These are phyloP conservation scores for Raddia guianensis DNA, from an alignment of 176 grass and related monocot genomes.

Conservation along the genomic window DNA sequence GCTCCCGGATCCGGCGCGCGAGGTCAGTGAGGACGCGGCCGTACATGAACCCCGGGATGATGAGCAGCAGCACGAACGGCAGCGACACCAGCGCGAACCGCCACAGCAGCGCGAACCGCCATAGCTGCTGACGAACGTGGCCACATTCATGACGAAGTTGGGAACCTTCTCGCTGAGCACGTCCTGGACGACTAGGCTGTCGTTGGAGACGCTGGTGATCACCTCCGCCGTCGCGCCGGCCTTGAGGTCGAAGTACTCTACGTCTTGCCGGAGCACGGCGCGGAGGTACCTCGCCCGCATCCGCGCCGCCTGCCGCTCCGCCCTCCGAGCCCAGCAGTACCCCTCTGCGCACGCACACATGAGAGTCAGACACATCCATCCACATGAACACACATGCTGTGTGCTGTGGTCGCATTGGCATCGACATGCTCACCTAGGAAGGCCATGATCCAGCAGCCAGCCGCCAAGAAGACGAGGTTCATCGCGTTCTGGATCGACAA, in stretches of 20 bases:
- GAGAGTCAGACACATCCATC: background rate
- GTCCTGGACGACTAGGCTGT: constrained; percentile 92
- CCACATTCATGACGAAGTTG: constrained; percentile 89
- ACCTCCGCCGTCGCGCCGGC: constrained; percentile 67
- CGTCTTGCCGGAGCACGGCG: constrained; percentile 80
- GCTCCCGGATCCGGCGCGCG: constrained; percentile 68
- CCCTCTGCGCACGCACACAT: constrained; percentile 52
- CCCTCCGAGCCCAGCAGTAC: constrained; percentile 80
- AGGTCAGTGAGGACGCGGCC: constrained; percentile 78
- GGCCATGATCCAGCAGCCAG: constrained; percentile 55
- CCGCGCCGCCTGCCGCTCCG: constrained; percentile 70
- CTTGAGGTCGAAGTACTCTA: constrained; percentile 91
- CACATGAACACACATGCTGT: background rate
- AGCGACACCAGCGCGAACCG: constrained; percentile 70
- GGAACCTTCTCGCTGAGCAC: constrained; percentile 90
- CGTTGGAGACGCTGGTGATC: constrained; percentile 93
- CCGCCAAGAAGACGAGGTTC: constrained; percentile 63
- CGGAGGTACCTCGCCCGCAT: constrained; percentile 73
- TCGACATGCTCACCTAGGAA: constrained; percentile 61
- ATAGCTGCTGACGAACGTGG: constrained; percentile 82
- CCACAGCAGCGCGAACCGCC: constrained; percentile 68
- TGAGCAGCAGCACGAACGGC: constrained; percentile 72
- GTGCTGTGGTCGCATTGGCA: too few relatives aligned
- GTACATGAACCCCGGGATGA: constrained; percentile 87
- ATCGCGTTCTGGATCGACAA: constrained; percentile 47